Percentiles rank a stretch among this genome's conserved stretches.
Conservation (phyloP, 1,284 basidiomycete species). For the Naganishia liquefaciens region DNA sequence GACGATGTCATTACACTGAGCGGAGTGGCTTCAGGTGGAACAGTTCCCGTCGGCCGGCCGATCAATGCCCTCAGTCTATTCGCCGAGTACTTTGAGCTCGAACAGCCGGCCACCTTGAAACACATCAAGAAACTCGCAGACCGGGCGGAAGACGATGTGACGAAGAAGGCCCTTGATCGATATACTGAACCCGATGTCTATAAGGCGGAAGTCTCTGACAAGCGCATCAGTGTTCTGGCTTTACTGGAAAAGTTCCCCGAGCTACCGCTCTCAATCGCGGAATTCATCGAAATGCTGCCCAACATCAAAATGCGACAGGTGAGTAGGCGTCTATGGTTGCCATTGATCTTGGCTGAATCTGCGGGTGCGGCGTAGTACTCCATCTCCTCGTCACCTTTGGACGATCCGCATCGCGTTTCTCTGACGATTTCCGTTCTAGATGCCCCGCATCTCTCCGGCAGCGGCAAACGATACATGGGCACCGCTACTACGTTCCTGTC, state of each 20-base stretch:
- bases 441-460: slow-evolving; percentile 49
- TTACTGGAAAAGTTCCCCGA: slow-evolving; percentile 56
- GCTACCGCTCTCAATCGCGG: slow-evolving; percentile 55
- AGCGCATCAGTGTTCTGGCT: slow-evolving; percentile 57
- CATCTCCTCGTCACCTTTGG: slow-evolving; percentile 61
- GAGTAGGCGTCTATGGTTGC: background rate
- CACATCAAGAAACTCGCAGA: slow-evolving; percentile 36
- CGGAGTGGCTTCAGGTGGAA: slow-evolving; percentile 50
- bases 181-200: slow-evolving; percentile 42
- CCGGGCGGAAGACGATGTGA: slow-evolving; percentile 32
- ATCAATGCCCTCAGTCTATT: slow-evolving; percentile 54
- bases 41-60: slow-evolving; percentile 55
- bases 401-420: slow-evolving; percentile 56
- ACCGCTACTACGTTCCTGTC: slow-evolving; percentile 60
- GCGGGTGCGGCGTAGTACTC: slow-evolving; percentile 55
- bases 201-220: slow-evolving; percentile 51
- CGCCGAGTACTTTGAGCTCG: slow-evolving; percentile 59
- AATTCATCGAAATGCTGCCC: slow-evolving; percentile 57
- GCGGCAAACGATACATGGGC: slow-evolving; percentile 53
- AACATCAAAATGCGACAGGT: slow-evolving; percentile 57
- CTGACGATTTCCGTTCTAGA: slow-evolving; percentile 59
- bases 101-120: slow-evolving; percentile 40
- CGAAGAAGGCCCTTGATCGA: slow-evolving; percentile 44
- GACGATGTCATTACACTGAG: slow-evolving; percentile 57
- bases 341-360: background rate